phyloP scores from a whole-genome alignment of 306 rosid genomes.

The Gynostemma pentaphyllum region DNA sequence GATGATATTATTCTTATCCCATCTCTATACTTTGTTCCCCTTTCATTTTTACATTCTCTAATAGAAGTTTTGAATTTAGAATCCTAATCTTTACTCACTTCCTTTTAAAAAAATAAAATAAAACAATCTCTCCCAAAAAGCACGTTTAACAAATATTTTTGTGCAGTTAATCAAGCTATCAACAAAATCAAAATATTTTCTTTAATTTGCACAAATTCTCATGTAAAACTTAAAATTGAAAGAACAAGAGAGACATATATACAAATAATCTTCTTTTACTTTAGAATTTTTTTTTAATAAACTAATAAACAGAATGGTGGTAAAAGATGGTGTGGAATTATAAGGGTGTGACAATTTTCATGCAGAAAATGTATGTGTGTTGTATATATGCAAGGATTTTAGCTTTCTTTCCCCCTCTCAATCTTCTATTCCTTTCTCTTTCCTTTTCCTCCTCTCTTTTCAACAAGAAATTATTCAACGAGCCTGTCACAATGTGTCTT shows the following conservation, averaged over 20 bases:
- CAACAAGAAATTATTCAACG: too few relatives aligned
- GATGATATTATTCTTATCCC: too few relatives aligned
- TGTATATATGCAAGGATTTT: not conserved
- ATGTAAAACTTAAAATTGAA: not conserved
- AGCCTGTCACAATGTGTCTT: too few relatives aligned
- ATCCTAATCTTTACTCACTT: too few relatives aligned
- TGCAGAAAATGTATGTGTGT: not conserved
- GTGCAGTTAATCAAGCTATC: not conserved
- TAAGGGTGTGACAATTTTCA: slow-evolving; percentile 5
- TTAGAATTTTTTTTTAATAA: not conserved
- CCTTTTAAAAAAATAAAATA: too few relatives aligned
- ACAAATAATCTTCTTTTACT: not conserved
- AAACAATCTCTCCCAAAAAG: too few relatives aligned
- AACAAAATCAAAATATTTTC: not conserved
- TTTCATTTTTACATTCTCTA: too few relatives aligned
- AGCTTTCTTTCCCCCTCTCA: slow-evolving; percentile 2
- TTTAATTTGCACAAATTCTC: not conserved
- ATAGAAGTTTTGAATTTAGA: too few relatives aligned
- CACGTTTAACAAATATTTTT: too few relatives aligned
- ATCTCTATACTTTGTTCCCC: too few relatives aligned
- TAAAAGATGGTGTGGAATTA: slow-evolving; percentile 4
- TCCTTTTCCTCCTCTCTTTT: slow-evolving; percentile 28
- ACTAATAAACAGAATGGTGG: not conserved
- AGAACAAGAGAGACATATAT: not conserved
- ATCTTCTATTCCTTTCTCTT: slow-evolving; percentile 6